These are phyloP conservation scores for Forsythia viridissima DNA, from an alignment of 257 asterid genomes.

Conservation along the genomic window DNA sequence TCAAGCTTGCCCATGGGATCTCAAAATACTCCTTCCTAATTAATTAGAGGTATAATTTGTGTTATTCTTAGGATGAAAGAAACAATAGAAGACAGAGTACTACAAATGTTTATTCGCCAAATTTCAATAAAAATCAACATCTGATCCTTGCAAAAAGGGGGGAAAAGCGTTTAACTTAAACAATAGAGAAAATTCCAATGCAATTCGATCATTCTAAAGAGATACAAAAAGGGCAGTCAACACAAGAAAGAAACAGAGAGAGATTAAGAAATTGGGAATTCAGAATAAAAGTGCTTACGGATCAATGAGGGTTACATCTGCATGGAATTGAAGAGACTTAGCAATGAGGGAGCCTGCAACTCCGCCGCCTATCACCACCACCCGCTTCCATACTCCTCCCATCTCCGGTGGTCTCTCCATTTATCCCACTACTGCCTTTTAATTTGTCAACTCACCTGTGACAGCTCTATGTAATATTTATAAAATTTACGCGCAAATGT, in stretches of 20 bases:
- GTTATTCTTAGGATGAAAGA: background rate
- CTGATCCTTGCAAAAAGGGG: background rate
- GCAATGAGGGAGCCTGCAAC: constrained; percentile 83
- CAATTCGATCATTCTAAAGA: background rate
- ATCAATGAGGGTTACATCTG: constrained; percentile 80
- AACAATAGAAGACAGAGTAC: too few species aligned
- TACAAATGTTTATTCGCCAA: too few species aligned
- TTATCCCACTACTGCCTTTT: constrained; percentile 22
- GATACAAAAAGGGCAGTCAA: background rate
- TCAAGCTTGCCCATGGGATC: constrained; percentile 86
- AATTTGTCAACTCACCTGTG: constrained; percentile 17
- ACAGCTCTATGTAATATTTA: background rate
- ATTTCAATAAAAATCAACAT: background rate
- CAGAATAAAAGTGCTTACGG: constrained; percentile 42
- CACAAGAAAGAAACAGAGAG: background rate
- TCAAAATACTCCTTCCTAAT: constrained; percentile 87
- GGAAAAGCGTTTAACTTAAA: background rate
- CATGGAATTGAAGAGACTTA: constrained; percentile 75
- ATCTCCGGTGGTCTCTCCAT: constrained; percentile 47
- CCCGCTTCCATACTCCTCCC: constrained; percentile 74
- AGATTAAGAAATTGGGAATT: too few species aligned
- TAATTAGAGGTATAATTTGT: constrained; percentile 21
- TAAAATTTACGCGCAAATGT: too few species aligned
- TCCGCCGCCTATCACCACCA: constrained; percentile 91
- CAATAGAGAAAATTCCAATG: background rate